Evolutionary conservation across 192 early-diverging fungal species (phyloP).

Genomic region (Linnemannia schmuckeri): DNA sequence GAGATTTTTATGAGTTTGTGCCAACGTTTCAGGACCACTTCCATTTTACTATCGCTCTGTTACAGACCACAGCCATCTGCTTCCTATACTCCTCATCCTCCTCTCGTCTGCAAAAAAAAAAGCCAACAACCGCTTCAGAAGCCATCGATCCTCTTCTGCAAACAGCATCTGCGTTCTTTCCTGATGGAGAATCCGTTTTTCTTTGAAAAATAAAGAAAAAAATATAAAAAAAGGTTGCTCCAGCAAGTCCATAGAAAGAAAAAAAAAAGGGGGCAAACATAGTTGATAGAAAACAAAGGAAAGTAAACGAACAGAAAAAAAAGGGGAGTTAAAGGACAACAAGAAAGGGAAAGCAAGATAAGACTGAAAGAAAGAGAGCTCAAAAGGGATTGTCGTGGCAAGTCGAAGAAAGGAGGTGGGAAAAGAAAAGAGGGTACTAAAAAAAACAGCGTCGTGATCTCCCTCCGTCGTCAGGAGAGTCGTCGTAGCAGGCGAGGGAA

Average conservation of each 20-base stretch:
- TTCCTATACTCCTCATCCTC: not conserved
- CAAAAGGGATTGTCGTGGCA: not conserved
- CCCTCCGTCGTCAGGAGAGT: not conserved
- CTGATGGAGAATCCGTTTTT: too few species aligned
- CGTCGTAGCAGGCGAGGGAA: not conserved
- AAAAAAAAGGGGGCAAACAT: slow-evolving; percentile 1
- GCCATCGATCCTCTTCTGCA: not conserved
- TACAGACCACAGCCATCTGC: not conserved
- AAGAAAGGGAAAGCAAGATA: not conserved
- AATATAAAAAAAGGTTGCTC: not conserved
- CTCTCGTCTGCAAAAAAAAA: not conserved
- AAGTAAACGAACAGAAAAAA: slow-evolving; percentile 1
- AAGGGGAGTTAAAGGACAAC: not conserved
- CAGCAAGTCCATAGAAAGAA: not conserved
- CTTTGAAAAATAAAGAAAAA: slow-evolving; percentile 5
- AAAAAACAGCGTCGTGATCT: not conserved
- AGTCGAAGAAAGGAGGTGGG: not conserved
- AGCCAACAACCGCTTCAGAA: not conserved
- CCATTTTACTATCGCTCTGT: not conserved
- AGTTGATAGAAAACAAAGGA: not conserved
- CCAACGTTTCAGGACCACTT: not conserved
- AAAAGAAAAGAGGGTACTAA: not conserved
- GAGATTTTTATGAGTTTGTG: not conserved
- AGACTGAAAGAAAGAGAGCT: not conserved
- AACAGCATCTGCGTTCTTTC: too few species aligned